phyloP scores from a whole-genome alignment of 129 eudicot genomes.

The Erigeron canadensis region DNA sequence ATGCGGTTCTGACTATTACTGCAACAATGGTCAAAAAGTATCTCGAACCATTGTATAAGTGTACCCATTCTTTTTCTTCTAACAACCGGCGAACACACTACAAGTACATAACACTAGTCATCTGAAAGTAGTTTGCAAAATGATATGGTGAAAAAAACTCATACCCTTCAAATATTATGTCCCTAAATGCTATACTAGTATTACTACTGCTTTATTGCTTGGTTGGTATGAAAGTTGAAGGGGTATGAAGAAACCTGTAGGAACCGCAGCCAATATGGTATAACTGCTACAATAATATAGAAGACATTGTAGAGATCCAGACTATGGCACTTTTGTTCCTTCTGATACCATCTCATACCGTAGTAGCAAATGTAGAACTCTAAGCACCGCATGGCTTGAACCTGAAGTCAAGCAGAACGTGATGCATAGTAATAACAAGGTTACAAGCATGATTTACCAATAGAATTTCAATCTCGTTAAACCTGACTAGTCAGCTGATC shows the following conservation, averaged over 20 bases:
- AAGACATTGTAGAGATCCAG: conserved; percentile 56
- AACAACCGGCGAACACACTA: conserved; percentile 73
- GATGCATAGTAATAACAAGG: conserved; percentile 7
- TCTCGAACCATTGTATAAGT: conserved; percentile 63
- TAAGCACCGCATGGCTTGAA: conserved; percentile 71
- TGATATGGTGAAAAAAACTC: conserved; percentile 6
- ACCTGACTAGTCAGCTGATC: conserved; percentile 94
- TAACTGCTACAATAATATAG: conserved; percentile 57
- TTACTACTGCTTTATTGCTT: conserved; percentile 10
- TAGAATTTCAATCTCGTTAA: background rate
- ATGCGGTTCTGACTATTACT: conserved; percentile 59
- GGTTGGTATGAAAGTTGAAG: background rate
- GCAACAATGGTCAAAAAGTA: conserved; percentile 72
- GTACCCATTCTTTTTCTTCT: conserved; percentile 58
- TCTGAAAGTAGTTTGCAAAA: conserved; percentile 1
- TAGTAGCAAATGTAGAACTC: conserved; percentile 80
- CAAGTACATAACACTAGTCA: conserved; percentile 22
- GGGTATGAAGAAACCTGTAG: conserved; percentile 54
- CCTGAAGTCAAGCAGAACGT: conserved; percentile 39
- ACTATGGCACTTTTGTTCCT: conserved; percentile 45
- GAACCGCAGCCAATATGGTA: conserved; percentile 84
- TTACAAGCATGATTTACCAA: background rate
- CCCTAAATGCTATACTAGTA: background rate
- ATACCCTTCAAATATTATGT: background rate
- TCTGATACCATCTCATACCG: conserved; percentile 36